Evolutionary conservation across 23 red algal species (phyloP).

Genomic region (Cyanidium caldarium): DNA sequence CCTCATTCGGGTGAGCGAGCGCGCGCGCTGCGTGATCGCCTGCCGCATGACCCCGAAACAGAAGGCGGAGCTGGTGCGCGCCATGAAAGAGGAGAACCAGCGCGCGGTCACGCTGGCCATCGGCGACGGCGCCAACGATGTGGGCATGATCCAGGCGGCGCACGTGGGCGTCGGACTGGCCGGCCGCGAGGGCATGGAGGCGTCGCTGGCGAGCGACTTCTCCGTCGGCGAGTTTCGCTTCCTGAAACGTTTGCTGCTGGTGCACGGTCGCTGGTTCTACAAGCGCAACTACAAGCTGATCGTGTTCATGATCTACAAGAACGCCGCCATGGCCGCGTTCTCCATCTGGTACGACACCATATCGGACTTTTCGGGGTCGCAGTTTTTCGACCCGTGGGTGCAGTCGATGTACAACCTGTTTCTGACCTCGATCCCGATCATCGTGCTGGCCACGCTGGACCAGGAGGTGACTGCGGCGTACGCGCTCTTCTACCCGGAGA

Average conservation of each 20-base stretch:
- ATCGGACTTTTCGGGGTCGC: slow-evolving; percentile 52
- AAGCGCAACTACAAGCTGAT: slow-evolving; percentile 62
- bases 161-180: slow-evolving; percentile 93
- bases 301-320: slow-evolving; percentile 81
- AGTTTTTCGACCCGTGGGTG: slow-evolving; percentile 80
- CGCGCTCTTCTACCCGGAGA: slow-evolving; percentile 60
- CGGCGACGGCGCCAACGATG: slow-evolving; percentile 97
- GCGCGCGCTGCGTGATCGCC: slow-evolving; percentile 58
- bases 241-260: slow-evolving; percentile 64
- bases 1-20: slow-evolving; percentile 30
- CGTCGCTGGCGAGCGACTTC: slow-evolving; percentile 72
- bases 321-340: slow-evolving; percentile 41
- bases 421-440: slow-evolving; percentile 44
- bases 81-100: slow-evolving; percentile 38
- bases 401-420: slow-evolving; percentile 74
- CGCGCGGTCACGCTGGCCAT: slow-evolving; percentile 67
- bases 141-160: slow-evolving; percentile 96
- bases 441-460: slow-evolving; percentile 74
- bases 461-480: slow-evolving; percentile 65
- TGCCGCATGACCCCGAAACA: slow-evolving; percentile 88
- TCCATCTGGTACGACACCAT: slow-evolving; percentile 50
- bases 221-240: slow-evolving; percentile 80
- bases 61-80: slow-evolving; percentile 80
- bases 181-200: slow-evolving; percentile 81
- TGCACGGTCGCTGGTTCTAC: slow-evolving; percentile 93